These are phyloP conservation scores for Corymbia maculata DNA, from an alignment of 345 rosid genomes.

Conservation along the genomic window DNA sequence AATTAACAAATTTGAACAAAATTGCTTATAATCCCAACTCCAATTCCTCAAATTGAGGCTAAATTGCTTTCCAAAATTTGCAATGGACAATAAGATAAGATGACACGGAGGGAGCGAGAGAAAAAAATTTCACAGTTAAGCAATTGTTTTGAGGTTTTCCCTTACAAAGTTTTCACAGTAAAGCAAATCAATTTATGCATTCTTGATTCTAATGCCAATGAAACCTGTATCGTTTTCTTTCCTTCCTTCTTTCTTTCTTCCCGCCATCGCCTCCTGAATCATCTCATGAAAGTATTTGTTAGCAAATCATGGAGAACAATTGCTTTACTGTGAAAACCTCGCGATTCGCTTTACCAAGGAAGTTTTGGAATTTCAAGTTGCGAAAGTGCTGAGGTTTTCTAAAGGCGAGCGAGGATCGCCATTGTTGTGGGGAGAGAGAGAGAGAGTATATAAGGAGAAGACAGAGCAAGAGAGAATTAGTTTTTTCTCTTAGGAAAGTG, in stretches of 20 bases:
- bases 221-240: not conserved
- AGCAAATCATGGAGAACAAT: no score
- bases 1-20: not conserved
- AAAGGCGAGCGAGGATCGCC: no score
- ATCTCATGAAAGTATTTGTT: no score
- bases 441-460: no score
- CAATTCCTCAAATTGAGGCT: not conserved
- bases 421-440: no score
- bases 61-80: not conserved
- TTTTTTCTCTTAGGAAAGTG: not conserved
- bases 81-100: not conserved
- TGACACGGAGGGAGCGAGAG: not conserved
- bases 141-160: not conserved
- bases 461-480: no score
- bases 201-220: not conserved
- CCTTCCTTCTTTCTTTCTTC: no score
- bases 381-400: no score
- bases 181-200: not conserved
- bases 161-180: not conserved
- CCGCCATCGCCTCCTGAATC: no score
- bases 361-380: no score
- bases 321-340: no score
- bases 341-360: no score
- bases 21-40: not conserved
- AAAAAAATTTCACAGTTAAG: not conserved